These are phyloP conservation scores for Mortierella sp. DNA, from an alignment of 371 early-diverging fungal genomes.

Conservation along the genomic window DNA sequence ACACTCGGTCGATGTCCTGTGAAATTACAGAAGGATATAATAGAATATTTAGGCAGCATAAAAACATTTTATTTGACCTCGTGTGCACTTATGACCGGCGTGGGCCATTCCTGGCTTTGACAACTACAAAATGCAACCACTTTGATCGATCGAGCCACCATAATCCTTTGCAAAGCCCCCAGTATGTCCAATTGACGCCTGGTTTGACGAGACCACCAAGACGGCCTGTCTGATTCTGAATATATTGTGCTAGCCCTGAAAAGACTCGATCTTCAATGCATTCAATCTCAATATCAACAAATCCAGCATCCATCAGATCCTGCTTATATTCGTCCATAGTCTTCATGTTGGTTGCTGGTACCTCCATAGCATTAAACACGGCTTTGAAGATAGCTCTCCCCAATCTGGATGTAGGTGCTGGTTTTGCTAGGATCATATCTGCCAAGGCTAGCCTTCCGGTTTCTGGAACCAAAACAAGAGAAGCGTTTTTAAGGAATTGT, in stretches of 20 bases:
- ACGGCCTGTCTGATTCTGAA: slow-evolving; percentile 32
- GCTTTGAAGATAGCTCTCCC: slow-evolving; percentile 29
- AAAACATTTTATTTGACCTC: not conserved
- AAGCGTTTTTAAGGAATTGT: slow-evolving; percentile 58
- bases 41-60: not conserved
- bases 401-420: slow-evolving; percentile 26
- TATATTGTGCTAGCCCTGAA: slow-evolving; percentile 39
- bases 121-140: slow-evolving; percentile 50
- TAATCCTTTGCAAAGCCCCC: slow-evolving; percentile 32
- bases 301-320: slow-evolving; percentile 43
- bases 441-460: slow-evolving; percentile 43
- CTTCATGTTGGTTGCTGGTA: slow-evolving; percentile 46
- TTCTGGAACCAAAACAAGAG: slow-evolving; percentile 39
- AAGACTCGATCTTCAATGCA: slow-evolving; percentile 50
- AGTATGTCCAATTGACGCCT: slow-evolving; percentile 48
- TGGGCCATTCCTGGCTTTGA: slow-evolving; percentile 44
- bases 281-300: slow-evolving; percentile 50
- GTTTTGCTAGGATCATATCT: slow-evolving; percentile 52
- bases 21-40: not conserved
- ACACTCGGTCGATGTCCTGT: slow-evolving; percentile 33
- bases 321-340: slow-evolving; percentile 34
- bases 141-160: slow-evolving; percentile 49
- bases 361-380: slow-evolving; percentile 37
- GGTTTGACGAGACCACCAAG: slow-evolving; percentile 46
- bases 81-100: not conserved